Evolutionary conservation across 192 early-diverging fungal species (phyloP).

Genomic region (Neocallimastix lanati): DNA sequence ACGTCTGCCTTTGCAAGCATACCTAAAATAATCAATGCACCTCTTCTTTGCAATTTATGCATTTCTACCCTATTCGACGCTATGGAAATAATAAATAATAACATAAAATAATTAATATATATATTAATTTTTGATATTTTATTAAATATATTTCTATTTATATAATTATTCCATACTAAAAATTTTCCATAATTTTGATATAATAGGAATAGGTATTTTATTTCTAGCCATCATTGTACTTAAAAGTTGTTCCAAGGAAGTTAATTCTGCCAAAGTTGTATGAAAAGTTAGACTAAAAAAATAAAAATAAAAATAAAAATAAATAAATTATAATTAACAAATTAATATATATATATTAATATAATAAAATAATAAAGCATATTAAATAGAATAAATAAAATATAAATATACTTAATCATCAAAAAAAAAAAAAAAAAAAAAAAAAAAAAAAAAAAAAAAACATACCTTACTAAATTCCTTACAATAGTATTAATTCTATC

Average conservation of each 20-base stretch:
- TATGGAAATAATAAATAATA: no score
- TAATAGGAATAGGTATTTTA: slow-evolving; percentile 42
- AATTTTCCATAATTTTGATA: slow-evolving; percentile 61
- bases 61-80: slow-evolving; percentile 31
- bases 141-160: no score
- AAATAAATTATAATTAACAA: slow-evolving; percentile 1
- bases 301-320: background rate
- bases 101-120: no score
- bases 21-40: slow-evolving; percentile 77
- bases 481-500: slow-evolving; percentile 48
- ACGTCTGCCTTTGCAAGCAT: slow-evolving; percentile 81
- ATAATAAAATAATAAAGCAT: background rate
- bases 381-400: no score
- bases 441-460: no score
- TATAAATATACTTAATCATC: no score
- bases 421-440: no score
- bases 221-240: slow-evolving; percentile 49
- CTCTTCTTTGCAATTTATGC: slow-evolving; percentile 52
- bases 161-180: slow-evolving; percentile 8
- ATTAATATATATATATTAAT: background rate
- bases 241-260: slow-evolving; percentile 83
- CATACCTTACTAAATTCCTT: slow-evolving; percentile 43
- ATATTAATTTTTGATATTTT: no score
- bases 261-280: slow-evolving; percentile 79
- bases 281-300: slow-evolving; percentile 52